Evolutionary conservation across 139 green algal species (phyloP).

Genomic region (Closterium sp.): DNA sequence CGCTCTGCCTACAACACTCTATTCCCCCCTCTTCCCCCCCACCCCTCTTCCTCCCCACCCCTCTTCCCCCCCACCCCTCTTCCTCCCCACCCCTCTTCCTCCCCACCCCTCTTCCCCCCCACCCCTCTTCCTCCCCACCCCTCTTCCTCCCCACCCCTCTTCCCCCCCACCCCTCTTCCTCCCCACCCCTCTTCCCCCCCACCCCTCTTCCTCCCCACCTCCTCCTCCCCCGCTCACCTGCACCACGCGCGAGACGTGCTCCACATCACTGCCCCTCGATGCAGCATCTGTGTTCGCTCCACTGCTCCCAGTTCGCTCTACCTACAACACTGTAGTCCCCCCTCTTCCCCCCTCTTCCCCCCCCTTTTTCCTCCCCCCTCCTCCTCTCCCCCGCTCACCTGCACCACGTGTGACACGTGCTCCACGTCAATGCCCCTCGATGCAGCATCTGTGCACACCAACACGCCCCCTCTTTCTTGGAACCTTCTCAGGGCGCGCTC

Average conservation of each 20-base stretch:
- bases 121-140: no score
- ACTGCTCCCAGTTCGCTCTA: constrained; percentile 53
- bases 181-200: no score
- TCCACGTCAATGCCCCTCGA: constrained; percentile 86
- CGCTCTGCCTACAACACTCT: no score
- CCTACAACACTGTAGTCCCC: constrained; percentile 54
- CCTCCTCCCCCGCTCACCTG: constrained; percentile 27
- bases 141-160: no score
- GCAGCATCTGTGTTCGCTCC: constrained; percentile 92
- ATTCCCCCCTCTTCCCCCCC: not conserved
- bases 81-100: no score
- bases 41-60: not conserved
- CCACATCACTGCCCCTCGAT: constrained; percentile 85
- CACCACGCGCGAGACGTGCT: constrained; percentile 45
- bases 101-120: no score
- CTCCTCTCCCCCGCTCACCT: constrained; percentile 25
- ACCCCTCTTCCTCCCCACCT: not conserved
- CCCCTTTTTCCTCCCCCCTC: not conserved
- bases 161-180: not conserved
- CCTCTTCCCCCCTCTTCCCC: no score
- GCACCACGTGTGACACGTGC: constrained; percentile 45
- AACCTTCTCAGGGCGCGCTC: constrained; percentile 58
- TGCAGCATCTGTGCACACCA: constrained; percentile 93
- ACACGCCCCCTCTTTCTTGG: constrained; percentile 56
- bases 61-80: no score